A percentile compares a stretch with the other conserved stretches of the same genome.
Evolutionary conservation across 169 alveolate species (phyloP).

Genomic region (Plasmodium chabaudi): DNA sequence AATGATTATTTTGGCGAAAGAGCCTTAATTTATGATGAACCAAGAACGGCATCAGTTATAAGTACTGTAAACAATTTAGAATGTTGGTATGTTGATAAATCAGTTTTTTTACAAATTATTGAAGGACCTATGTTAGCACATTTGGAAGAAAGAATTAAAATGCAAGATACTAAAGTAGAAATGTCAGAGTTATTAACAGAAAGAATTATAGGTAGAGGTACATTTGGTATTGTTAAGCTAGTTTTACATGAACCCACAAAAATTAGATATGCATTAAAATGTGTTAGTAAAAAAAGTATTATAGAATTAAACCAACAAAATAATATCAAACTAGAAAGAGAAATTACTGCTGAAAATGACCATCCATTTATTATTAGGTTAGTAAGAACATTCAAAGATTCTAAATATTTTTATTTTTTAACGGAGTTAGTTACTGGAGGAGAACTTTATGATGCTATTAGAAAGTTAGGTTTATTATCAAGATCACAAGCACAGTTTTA

Average conservation of each 20-base stretch:
- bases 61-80: slow-evolving; percentile 81
- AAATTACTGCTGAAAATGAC: slow-evolving; percentile 94
- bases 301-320: slow-evolving; percentile 88
- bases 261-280: slow-evolving; percentile 92
- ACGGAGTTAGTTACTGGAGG: slow-evolving; percentile 96
- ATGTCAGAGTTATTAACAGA: slow-evolving; percentile 88
- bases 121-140: slow-evolving; percentile 91
- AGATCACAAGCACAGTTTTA: slow-evolving; percentile 94
- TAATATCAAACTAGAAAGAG: slow-evolving; percentile 92
- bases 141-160: slow-evolving; percentile 91
- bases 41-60: slow-evolving; percentile 93
- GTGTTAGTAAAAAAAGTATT: slow-evolving; percentile 89
- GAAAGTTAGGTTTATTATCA: slow-evolving; percentile 91
- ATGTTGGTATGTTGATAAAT: slow-evolving; percentile 92
- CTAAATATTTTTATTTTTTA: slow-evolving; percentile 90
- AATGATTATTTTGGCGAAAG: slow-evolving; percentile 97
- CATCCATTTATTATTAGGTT: slow-evolving; percentile 94
- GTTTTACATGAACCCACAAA: slow-evolving; percentile 88
- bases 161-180: slow-evolving; percentile 92
- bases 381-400: slow-evolving; percentile 93
- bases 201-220: slow-evolving; percentile 91
- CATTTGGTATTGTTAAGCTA: slow-evolving; percentile 93
- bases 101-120: slow-evolving; percentile 86
- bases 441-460: slow-evolving; percentile 94
- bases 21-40: slow-evolving; percentile 93